These are phyloP conservation scores for Clonostachys solani DNA, from an alignment of 2,329 filamentous ascomycete genomes.

Conservation along the genomic window DNA sequence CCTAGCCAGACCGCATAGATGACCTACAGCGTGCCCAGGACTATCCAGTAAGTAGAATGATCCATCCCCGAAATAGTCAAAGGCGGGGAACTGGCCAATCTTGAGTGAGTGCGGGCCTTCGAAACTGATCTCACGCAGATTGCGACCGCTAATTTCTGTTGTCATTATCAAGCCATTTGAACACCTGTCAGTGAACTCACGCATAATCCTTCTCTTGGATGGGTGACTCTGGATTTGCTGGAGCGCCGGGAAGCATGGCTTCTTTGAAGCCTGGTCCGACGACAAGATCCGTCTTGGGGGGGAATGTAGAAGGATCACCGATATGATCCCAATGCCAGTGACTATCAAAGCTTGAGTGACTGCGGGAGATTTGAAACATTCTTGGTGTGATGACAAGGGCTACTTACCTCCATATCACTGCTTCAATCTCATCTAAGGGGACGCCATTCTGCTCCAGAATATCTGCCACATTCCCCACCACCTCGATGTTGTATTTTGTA, in stretches of 20 bases:
- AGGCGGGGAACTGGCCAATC: slow-evolving; percentile 29
- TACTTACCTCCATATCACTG: slow-evolving; percentile 7
- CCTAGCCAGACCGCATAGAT: slow-evolving; percentile 34
- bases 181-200: too few relatives aligned
- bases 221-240: slow-evolving; percentile 17
- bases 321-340: slow-evolving; percentile 49
- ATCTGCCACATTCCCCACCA: neutral
- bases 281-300: slow-evolving; percentile 36
- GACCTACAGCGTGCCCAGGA: slow-evolving; percentile 32
- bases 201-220: too few relatives aligned
- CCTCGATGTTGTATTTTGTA: neutral
- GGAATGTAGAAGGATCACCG: slow-evolving; percentile 43
- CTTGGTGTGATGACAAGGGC: too few relatives aligned
- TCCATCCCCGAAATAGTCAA: slow-evolving; percentile 36
- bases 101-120: slow-evolving; percentile 9
- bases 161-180: neutral
- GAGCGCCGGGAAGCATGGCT: slow-evolving; percentile 40
- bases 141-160: slow-evolving; percentile 24
- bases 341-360: too few relatives aligned
- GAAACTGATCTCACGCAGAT: slow-evolving; percentile 19
- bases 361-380: too few relatives aligned
- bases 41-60: slow-evolving; percentile 34
- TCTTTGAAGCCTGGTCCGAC: slow-evolving; percentile 48
- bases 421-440: slow-evolving; percentile 1
- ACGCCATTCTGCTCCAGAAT: slow-evolving; percentile 1